phyloP scores from a whole-genome alignment of 495 filamentous ascomycete genomes.

The Aspergillus wentii region DNA sequence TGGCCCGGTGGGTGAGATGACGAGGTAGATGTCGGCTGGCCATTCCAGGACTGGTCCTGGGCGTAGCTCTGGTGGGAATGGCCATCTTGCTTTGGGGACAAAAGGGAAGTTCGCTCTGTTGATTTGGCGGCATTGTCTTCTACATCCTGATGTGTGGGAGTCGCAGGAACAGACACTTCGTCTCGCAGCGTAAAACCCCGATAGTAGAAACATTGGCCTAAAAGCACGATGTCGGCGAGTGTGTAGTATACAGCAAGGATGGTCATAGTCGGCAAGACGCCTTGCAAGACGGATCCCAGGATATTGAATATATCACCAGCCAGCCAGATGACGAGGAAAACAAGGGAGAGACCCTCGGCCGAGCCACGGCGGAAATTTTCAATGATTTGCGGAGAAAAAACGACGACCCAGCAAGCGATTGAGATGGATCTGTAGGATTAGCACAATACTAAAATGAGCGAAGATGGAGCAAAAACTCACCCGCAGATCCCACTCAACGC shows the following conservation, averaged over 20 bases:
- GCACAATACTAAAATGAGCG: constrained; percentile 1
- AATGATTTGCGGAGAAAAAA: constrained; percentile 95
- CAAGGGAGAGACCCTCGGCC: constrained; percentile 82
- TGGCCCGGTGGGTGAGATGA: constrained; percentile 5
- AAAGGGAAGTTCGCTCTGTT: constrained; percentile 29
- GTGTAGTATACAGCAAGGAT: constrained; percentile 96
- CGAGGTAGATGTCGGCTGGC: constrained; percentile 5
- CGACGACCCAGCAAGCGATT: constrained; percentile 96
- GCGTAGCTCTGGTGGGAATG: constrained; percentile 15
- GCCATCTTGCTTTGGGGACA: constrained; percentile 19
- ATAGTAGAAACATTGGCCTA: constrained; percentile 92
- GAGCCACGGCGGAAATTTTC: constrained; percentile 87
- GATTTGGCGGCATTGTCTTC: constrained; percentile 11
- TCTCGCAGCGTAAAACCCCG: constrained; percentile 72
- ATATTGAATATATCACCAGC: constrained; percentile 96
- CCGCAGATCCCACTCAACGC: constrained; percentile 88
- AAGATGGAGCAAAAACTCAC: constrained; percentile 34
- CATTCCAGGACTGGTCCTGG: constrained; percentile 5
- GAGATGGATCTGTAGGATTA: constrained; percentile 72
- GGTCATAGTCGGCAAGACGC: constrained; percentile 92
- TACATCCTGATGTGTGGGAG: constrained; percentile 9
- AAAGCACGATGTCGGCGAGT: constrained; percentile 81
- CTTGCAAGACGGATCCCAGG: constrained; percentile 84
- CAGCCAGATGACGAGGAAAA: constrained; percentile 88
- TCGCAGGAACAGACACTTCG: constrained; percentile 21